Evolutionary conservation across 1,284 basidiomycete genomes (phyloP), one percentile per base, ranked within the genome.

Genomic region (Heterobasidion annosum): DNA sequence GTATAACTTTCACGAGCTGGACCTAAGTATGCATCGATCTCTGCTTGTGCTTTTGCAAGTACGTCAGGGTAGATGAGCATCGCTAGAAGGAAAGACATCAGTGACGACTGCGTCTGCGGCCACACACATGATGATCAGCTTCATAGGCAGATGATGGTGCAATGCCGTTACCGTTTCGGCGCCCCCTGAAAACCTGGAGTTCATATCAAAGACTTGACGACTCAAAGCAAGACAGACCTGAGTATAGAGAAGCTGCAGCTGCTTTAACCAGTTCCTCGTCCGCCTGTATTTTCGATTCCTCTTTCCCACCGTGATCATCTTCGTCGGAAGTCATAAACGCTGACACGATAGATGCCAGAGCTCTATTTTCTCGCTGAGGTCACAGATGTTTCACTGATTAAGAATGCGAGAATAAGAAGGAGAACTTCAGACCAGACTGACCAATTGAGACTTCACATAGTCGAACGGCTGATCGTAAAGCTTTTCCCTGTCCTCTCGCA

Each of bases 191-290:
- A 43, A 16, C 40, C 12, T 43, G 16, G 4, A 15, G 15, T 19
- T 18, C 15, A 33, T 9, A 33, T 33, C 13, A 32, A 19, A 15
- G 32, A 8, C 15, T 13, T 7, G 25, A 15, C 8, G 15, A 32
- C 25, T 18, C 18, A 32, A 48, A 25, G 1, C 3, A 25, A 25
- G 3, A 50, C 63, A 32, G 42, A 68, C 71, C 70, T 6, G 71
- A 71, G 54, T 73, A 74, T 19, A 73, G 63, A 2, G 72, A 71
- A 5, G 70, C 70, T 1, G 69, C 72, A 12, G 71, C 68, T 1
- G 66, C 67, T 47, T 74, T 71, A 50, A 73, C 65, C 2, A 71
- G 55, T 34, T 70, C 68, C 53, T 73, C 68, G n/a, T 70, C 40
- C 13, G 40, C 40, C 5, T 43, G 40, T 13, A 43, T 16, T 43